Conservation (phyloP, 2,329 filamentous ascomycete species). For the Ophiostoma sp. region DNA sequence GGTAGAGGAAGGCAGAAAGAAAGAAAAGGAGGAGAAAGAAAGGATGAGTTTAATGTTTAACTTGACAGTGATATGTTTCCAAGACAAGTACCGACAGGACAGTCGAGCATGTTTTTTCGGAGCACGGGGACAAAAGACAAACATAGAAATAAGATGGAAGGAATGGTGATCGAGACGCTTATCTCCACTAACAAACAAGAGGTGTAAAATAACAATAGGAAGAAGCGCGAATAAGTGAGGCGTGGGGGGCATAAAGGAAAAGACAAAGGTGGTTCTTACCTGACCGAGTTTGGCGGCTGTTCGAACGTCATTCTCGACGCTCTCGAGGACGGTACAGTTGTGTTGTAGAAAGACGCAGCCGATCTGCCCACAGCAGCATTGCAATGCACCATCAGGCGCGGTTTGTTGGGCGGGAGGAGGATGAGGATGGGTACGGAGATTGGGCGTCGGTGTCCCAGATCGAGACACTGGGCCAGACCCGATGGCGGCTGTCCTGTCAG, state of each 20-base stretch:
- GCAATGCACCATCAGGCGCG: slow-evolving; percentile 40
- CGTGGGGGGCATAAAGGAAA: background rate
- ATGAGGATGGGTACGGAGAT: background rate
- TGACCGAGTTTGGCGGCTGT: slow-evolving; percentile 86
- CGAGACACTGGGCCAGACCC: background rate
- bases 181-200: background rate
- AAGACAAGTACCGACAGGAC: background rate
- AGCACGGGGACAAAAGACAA: background rate
- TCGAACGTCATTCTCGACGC: slow-evolving; percentile 82
- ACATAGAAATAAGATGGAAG: slow-evolving; percentile 5
- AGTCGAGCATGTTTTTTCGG: background rate
- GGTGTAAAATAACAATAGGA: slow-evolving; percentile 30
- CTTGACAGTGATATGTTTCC: background rate
- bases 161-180: background rate
- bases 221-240: background rate
- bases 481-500: slow-evolving; percentile 3
- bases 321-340: slow-evolving; percentile 75
- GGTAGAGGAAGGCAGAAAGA: background rate
- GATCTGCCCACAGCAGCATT: slow-evolving; percentile 81
- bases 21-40: background rate
- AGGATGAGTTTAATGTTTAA: background rate
- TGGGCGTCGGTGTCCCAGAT: background rate
- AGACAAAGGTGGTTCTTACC: slow-evolving; percentile 58
- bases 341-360: slow-evolving; percentile 80
- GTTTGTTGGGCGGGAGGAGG: slow-evolving; percentile 30